phyloP scores from a whole-genome alignment of 768 basidiomycete genomes.

The Boletus tomentosulus region DNA sequence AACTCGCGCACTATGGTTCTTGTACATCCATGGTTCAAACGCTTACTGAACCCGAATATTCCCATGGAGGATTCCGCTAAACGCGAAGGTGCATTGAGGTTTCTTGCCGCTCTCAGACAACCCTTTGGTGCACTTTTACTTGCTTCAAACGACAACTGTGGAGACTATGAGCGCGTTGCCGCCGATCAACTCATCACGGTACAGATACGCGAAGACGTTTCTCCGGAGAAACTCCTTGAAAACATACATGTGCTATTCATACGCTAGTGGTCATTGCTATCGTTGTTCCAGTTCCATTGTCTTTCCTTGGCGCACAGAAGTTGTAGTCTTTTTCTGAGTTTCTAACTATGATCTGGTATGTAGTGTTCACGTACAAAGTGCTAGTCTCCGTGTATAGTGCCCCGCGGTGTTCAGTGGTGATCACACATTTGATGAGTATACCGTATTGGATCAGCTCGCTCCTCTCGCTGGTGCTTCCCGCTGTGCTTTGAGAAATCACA shows the following conservation, averaged over 20 bases:
- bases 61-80: background rate
- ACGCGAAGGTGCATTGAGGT: background rate
- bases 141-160: background rate
- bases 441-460: too few relatives aligned
- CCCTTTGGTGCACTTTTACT: slow-evolving; percentile 17
- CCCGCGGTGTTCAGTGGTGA: too few relatives aligned
- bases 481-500: too few relatives aligned
- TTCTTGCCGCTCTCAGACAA: slow-evolving; percentile 6
- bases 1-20: slow-evolving; percentile 6
- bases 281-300: too few relatives aligned
- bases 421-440: too few relatives aligned
- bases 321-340: too few relatives aligned
- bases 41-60: background rate
- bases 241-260: background rate
- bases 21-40: slow-evolving; percentile 15
- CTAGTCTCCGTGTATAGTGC: too few relatives aligned
- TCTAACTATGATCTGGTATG: too few relatives aligned
- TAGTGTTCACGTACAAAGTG: too few relatives aligned
- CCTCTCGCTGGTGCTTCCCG: too few relatives aligned
- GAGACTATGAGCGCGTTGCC: slow-evolving; percentile 9
- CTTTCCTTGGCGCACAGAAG: too few relatives aligned
- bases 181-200: slow-evolving; percentile 7
- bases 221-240: slow-evolving; percentile 1
- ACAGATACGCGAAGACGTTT: slow-evolving; percentile 5
- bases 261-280: too few relatives aligned